Conservation (phyloP, 306 rosid genomes). For the Rubus parviflorus region DNA sequence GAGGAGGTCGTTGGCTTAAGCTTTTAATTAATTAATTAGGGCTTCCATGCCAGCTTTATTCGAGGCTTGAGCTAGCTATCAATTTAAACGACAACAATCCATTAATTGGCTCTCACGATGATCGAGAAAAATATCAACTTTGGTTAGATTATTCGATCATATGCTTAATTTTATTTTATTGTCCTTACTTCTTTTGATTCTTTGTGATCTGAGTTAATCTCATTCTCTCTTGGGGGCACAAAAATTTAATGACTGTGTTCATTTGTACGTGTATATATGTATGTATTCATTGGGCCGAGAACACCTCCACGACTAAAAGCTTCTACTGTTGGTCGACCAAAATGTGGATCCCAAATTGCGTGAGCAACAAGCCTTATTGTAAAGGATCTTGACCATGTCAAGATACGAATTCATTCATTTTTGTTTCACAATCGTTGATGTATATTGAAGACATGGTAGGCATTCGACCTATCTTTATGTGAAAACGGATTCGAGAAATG, state of each 20-base stretch:
- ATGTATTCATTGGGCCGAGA: neutral
- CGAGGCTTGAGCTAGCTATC: neutral
- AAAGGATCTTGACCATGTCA: neutral
- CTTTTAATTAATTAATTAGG: neutral
- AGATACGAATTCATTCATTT: neutral
- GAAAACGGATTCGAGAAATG: neutral
- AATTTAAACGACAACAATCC: neutral
- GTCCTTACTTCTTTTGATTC: neutral
- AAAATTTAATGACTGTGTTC: neutral
- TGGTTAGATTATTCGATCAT: neutral
- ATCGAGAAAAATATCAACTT: neutral
- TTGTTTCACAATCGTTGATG: neutral
- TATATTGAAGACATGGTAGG: neutral
- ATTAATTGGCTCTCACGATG: neutral
- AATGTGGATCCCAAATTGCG: neutral
- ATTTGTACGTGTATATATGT: neutral
- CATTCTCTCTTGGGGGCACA: neutral
- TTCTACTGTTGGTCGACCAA: neutral
- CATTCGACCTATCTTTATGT: neutral
- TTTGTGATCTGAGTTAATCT: neutral
- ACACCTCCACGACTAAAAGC: neutral
- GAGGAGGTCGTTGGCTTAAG: neutral
- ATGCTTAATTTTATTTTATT: neutral
- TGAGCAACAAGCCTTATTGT: neutral
- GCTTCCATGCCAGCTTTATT: neutral